phyloP scores from a whole-genome alignment of 2,329 filamentous ascomycete genomes.

The Neofusicoccum laricinum region DNA sequence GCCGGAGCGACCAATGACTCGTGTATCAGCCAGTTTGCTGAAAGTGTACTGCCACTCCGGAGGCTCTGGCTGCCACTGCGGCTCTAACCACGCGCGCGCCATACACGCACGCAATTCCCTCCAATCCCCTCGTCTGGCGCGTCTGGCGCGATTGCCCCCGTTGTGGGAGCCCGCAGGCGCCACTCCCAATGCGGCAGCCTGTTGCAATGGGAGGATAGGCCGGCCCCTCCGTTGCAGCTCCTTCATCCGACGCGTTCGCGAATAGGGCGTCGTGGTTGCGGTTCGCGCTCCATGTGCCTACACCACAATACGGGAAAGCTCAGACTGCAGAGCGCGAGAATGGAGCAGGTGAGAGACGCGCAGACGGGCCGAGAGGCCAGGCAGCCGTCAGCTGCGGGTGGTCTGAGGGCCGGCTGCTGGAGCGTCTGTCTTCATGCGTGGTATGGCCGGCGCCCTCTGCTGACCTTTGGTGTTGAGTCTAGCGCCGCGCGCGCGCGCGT shows the following conservation, averaged over 20 bases:
- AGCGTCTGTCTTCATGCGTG: constrained; percentile 3
- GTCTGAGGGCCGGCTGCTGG: constrained; percentile 1
- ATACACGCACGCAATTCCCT: constrained; percentile 3
- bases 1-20: neutral
- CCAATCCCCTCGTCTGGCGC: constrained; percentile 7
- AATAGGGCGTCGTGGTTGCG: neutral
- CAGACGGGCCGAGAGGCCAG: neutral
- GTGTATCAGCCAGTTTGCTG: neutral
- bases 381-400: neutral
- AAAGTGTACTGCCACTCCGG: neutral
- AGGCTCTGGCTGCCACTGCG: constrained; percentile 3
- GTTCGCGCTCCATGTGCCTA: neutral
- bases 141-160: constrained; percentile 4
- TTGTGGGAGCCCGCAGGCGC: neutral
- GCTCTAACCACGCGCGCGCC: constrained; percentile 3
- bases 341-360: neutral
- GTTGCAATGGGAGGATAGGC: neutral
- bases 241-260: constrained; percentile 3
- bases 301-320: constrained; percentile 9
- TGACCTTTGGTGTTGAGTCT: constrained; percentile 8
- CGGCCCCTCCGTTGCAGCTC: neutral
- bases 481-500: neutral
- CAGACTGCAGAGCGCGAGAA: neutral
- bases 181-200: neutral
- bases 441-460: neutral